Evolutionary conservation across 805 yeast species (phyloP), one percentile per base, ranked within the genome.

Genomic region (Wickerhamomyces chambardii): DNA sequence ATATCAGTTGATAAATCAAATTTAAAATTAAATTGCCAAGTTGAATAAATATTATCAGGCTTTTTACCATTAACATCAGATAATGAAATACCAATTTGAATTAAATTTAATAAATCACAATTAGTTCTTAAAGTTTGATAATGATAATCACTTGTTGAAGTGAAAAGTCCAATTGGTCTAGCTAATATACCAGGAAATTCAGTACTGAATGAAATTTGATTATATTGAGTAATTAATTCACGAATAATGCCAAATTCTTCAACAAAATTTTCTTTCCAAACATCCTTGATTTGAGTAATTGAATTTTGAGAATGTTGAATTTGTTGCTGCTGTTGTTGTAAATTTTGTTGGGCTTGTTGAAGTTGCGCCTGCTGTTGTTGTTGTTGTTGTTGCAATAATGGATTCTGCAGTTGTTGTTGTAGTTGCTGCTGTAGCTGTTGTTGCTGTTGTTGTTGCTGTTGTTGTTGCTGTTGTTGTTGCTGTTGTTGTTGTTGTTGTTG

Each of bases 181-280:
- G 95, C 95, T 19, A 90, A 81, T 17, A 94, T 84, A 0, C 98
- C 98, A 0, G 96, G 96, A 53, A 92, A 87, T 56, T 92, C 97
- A 32, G 94, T 87, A 47, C 87, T 89, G 39, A 87, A 72, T 3
- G 84, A 71, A 18, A 82, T 71, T 45, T 68, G 64, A 36, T 76
- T 71, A 47, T 70, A 78, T 39, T 70, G 70, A 35, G 65, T 71
- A 29, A 78, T 64, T 22, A 81, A 63, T 35, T 70, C 68, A 42
- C 87, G 67, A 34, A 83, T 71, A 11, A 70, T 58, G 39, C 68
- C 70, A 56, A 82, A 75, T 49, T 82, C 92, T 36, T 68, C 66
- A 45, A 78, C 79, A 42, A 84, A 59, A 50, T 82, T 83, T 36
- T 70, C 74, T 27, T 62, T 66, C 87, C 90, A 82, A 21, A 84